phyloP scores from a whole-genome alignment of 2,329 filamentous ascomycete genomes.

The Pyricularia grisea region DNA sequence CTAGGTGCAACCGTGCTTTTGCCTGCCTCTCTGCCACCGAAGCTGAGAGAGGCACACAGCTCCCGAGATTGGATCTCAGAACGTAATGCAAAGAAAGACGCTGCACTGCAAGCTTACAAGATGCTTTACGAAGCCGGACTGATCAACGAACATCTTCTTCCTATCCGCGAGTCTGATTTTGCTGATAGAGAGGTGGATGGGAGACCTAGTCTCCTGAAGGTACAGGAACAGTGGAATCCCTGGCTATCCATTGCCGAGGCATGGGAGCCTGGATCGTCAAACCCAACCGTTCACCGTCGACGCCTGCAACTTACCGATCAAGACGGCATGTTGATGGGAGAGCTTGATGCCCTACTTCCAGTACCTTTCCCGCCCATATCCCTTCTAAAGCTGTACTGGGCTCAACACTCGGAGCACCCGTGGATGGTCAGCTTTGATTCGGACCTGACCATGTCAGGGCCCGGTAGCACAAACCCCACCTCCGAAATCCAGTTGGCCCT shows the following conservation, averaged over 20 bases:
- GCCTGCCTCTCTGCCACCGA: slow-evolving; percentile 58
- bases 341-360: slow-evolving; percentile 35
- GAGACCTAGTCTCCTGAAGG: slow-evolving; percentile 23
- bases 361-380: slow-evolving; percentile 25
- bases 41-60: slow-evolving; percentile 46
- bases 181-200: slow-evolving; percentile 24
- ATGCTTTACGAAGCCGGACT: slow-evolving; percentile 60
- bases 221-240: slow-evolving; percentile 31
- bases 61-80: slow-evolving; percentile 57
- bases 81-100: slow-evolving; percentile 67
- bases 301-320: slow-evolving; percentile 24
- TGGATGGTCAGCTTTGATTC: slow-evolving; percentile 27
- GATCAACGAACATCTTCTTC: slow-evolving; percentile 70
- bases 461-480: slow-evolving; percentile 7
- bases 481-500: slow-evolving; percentile 1
- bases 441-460: slow-evolving; percentile 9
- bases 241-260: slow-evolving; percentile 33
- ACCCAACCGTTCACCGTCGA: slow-evolving; percentile 17
- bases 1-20: slow-evolving; percentile 57
- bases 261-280: slow-evolving; percentile 26
- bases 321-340: slow-evolving; percentile 18
- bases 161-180: slow-evolving; percentile 25
- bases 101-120: slow-evolving; percentile 71
- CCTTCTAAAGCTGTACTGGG: slow-evolving; percentile 30
- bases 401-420: slow-evolving; percentile 14